Base-by-base conservation (phyloP, 805 yeast genomes). In the Ogataea degrootiae region DNA sequence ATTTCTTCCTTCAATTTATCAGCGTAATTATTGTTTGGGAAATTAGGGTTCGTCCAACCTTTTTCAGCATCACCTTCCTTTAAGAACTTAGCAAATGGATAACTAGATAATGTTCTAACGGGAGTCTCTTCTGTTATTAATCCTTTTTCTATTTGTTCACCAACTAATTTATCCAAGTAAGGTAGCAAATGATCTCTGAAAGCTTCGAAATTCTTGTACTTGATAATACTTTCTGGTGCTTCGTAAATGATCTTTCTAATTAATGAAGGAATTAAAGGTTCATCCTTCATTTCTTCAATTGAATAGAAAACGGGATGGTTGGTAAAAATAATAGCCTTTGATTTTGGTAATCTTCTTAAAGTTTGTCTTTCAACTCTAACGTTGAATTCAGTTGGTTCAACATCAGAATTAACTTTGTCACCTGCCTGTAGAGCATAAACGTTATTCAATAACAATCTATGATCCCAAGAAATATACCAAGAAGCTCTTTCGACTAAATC, bases 301-400 rank as follows among this genome's bases (percentile, higher is more conserved):
- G 85, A 77, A 63, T 86, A 86, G 60, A 83, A 85, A n/a, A 83
- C 72, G 5, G 90, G 91, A 60, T 84, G 91, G 60, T 84, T 84
- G 26, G 89, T 81, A 70, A 84, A 84, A 43, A 84, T 79, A 50
- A 84, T 79, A 3, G 89, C 89, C 41, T 71, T 57, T 0, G 85
- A 66, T 59, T 73, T 80, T 36, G 91, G 90, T 45, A 84, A 70
- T 58, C 84, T 72, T 59, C 89, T 71, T 48, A 84, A 68, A 1
- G 90, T 81, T 62, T 84, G 91, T 55, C 89, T 74, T 63, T 85
- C 89, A 8, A 83, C 86, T 55, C 91, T 72, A 12, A 84, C 84
- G 50, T 79, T 78, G 63, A 82, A 83, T 50, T 82, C 75, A 19
- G 68, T 68, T 26, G 81, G 82, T 34, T 61, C 56, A 26, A 75